A percentile compares a stretch with the other conserved stretches of the same genome.
phyloP scores from a whole-genome alignment of 2,329 filamentous ascomycete genomes.

The Calonectria fujianensis region DNA sequence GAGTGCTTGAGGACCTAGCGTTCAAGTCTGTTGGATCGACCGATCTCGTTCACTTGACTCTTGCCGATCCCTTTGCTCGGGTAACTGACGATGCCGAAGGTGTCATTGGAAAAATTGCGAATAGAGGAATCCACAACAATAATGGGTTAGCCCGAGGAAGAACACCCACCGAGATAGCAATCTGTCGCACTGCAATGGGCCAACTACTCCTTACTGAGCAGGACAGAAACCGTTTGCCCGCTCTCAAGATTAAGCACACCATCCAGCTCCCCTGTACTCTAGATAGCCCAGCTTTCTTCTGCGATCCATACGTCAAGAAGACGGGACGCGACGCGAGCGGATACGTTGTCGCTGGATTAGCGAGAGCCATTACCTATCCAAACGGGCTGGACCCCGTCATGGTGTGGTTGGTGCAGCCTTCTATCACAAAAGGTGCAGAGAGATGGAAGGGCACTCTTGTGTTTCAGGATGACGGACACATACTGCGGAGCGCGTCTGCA shows the following conservation, averaged over 20 bases:
- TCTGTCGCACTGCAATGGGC: slow-evolving; percentile 5
- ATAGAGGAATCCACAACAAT: slow-evolving; percentile 19
- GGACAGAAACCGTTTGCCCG: background rate
- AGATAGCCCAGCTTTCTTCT: slow-evolving; percentile 4
- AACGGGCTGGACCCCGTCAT: slow-evolving; percentile 15
- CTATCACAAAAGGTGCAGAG: background rate
- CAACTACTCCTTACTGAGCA: background rate
- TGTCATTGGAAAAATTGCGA: slow-evolving; percentile 4
- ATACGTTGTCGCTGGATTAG: slow-evolving; percentile 2
- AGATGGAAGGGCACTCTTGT: slow-evolving; percentile 2
- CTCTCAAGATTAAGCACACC: slow-evolving; percentile 13
- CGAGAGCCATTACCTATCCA: background rate
- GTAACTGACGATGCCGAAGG: slow-evolving; percentile 9
- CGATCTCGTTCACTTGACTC: slow-evolving; percentile 4
- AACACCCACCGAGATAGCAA: slow-evolving; percentile 12
- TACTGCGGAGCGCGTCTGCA: background rate
- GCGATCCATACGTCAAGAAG: slow-evolving; percentile 17
- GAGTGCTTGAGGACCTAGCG: slow-evolving; percentile 3
- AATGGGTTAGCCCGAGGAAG: slow-evolving; percentile 5
- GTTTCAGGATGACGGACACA: background rate
- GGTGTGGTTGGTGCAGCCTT: slow-evolving; percentile 16
- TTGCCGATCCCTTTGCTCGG: background rate
- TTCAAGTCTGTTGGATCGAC: slow-evolving; percentile 11
- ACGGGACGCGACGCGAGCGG: slow-evolving; percentile 7
- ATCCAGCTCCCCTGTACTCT: slow-evolving; percentile 14